phyloP scores from a whole-genome alignment of 805 yeast species.

The Suhomyces emberorum region DNA sequence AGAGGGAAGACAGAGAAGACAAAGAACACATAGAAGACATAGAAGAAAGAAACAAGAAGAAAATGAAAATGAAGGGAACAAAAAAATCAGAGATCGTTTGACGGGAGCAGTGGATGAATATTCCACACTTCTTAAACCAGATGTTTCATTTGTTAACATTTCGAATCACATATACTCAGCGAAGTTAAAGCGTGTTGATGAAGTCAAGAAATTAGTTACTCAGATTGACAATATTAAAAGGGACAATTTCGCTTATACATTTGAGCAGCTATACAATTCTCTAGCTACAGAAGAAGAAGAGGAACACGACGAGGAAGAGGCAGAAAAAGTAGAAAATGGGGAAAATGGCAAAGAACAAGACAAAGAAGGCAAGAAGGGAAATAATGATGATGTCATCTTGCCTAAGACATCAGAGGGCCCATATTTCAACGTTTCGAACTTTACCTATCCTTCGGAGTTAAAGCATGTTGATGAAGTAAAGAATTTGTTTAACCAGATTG shows the following conservation, averaged over 20 bases:
- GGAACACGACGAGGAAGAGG: constrained; percentile 19
- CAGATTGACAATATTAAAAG: constrained; percentile 36
- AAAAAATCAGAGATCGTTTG: constrained; percentile 18
- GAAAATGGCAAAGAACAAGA: constrained; percentile 15
- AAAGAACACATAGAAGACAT: constrained; percentile 36
- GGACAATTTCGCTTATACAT: too few species aligned
- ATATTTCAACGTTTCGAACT: too few species aligned
- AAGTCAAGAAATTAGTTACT: constrained; percentile 40
- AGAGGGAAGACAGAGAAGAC: too few species aligned
- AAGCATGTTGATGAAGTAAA: constrained; percentile 37
- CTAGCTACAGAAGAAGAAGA: constrained; percentile 19
- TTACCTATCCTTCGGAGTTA: constrained; percentile 53
- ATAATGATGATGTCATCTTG: constrained; percentile 57
- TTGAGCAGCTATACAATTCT: not conserved
- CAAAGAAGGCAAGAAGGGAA: constrained; percentile 23
- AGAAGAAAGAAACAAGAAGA: constrained; percentile 19
- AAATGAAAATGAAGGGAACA: constrained; percentile 11
- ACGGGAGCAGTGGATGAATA: constrained; percentile 13
- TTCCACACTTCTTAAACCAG: constrained; percentile 22
- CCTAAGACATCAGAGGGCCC: constrained; percentile 50
- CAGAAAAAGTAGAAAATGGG: constrained; percentile 14
- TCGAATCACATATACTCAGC: constrained; percentile 53
- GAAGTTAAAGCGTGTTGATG: constrained; percentile 28
- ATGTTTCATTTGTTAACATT: constrained; percentile 8
- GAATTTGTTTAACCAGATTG: constrained; percentile 42